These are phyloP conservation scores for Trichoderma simmonsii DNA, from an alignment of 2,329 filamentous ascomycete species.

Conservation along the genomic window DNA sequence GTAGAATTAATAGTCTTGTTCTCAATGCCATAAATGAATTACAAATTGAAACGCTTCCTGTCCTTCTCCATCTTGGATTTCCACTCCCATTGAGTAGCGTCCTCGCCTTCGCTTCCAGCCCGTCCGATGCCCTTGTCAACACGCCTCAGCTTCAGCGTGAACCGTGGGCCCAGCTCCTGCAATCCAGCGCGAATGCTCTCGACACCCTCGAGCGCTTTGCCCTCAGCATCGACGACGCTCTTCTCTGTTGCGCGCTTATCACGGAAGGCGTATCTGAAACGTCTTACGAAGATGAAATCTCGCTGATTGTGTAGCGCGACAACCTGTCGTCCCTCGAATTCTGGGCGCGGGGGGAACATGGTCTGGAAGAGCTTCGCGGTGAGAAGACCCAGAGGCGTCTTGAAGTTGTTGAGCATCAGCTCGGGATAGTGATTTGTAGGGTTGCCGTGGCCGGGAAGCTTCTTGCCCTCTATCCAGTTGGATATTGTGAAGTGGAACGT, in stretches of 20 bases:
- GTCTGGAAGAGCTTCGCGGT: constrained; percentile 75
- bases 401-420: constrained; percentile 89
- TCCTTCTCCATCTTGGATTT: constrained; percentile 93
- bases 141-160: constrained; percentile 74
- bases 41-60: constrained; percentile 90
- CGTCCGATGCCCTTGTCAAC: constrained; percentile 83
- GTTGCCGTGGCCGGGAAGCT: constrained; percentile 83
- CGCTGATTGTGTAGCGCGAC: constrained; percentile 92
- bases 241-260: constrained; percentile 87
- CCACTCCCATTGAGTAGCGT: constrained; percentile 93
- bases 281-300: constrained; percentile 90
- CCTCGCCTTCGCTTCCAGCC: constrained; percentile 63
- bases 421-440: constrained; percentile 89
- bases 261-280: constrained; percentile 89
- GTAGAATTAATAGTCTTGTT: background rate
- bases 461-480: constrained; percentile 86
- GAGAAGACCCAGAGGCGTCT: constrained; percentile 83
- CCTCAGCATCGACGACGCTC: constrained; percentile 75
- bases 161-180: constrained; percentile 83
- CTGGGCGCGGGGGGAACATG: constrained; percentile 67
- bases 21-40: constrained; percentile 23
- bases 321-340: constrained; percentile 82
- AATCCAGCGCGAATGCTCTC: constrained; percentile 82
- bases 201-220: constrained; percentile 78
- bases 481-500: constrained; percentile 90